Conservation (phyloP, 345 rosid species). For the Linum tenue region DNA sequence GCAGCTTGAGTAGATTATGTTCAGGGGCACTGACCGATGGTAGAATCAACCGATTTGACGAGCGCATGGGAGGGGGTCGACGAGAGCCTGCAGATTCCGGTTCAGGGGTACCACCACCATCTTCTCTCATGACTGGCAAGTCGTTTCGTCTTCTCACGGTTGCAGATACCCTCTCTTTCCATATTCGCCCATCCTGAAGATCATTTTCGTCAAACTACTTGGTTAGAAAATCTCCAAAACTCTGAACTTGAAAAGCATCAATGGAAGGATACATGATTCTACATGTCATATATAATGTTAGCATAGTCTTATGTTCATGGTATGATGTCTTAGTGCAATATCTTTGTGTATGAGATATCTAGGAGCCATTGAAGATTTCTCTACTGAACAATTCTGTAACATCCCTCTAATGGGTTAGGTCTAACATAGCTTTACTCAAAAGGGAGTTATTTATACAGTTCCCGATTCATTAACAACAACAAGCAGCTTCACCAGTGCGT, state of each 20-base stretch:
- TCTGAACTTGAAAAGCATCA: background rate
- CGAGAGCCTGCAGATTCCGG: constrained; percentile 30
- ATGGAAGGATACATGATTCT: background rate
- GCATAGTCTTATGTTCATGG: background rate
- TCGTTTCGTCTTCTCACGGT: constrained; percentile 48
- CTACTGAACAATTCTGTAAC: too few species aligned
- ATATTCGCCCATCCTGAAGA: constrained; percentile 78
- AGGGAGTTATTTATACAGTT: too few species aligned
- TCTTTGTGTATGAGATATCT: background rate
- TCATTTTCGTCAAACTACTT: background rate
- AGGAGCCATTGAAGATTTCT: background rate
- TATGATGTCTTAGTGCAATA: too few species aligned
- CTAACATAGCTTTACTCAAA: too few species aligned
- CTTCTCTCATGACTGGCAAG: constrained; percentile 57
- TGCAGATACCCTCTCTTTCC: constrained; percentile 85
- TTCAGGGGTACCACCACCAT: constrained; percentile 31
- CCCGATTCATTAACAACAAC: too few species aligned
- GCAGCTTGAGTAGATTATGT: constrained; percentile 66
- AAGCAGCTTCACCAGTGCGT: too few species aligned
- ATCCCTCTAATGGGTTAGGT: too few species aligned
- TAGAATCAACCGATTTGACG: constrained; percentile 44
- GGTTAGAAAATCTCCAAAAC: constrained; percentile 8
- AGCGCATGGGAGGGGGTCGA: constrained; percentile 32
- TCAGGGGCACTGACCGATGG: constrained; percentile 94
- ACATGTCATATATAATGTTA: background rate